phyloP scores from a whole-genome alignment of 2,329 filamentous ascomycete species.

The Colletotrichum godetiae region DNA sequence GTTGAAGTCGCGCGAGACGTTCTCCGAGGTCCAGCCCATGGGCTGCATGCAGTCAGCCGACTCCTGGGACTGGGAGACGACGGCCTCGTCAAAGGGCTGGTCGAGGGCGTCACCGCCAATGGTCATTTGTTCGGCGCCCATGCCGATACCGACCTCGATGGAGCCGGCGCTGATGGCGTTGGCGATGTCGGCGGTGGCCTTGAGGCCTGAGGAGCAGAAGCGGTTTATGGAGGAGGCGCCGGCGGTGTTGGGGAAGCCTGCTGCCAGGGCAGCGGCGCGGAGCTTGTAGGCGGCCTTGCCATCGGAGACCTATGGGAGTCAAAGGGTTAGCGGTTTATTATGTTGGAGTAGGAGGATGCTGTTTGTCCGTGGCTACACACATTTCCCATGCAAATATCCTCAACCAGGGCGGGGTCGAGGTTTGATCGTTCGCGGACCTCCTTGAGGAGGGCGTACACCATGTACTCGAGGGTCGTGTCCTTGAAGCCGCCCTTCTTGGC shows the following conservation, averaged over 20 bases:
- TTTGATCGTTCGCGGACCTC: slow-evolving; percentile 78
- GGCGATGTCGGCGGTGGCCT: slow-evolving; percentile 94
- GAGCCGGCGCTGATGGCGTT: slow-evolving; percentile 83
- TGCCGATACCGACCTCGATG: slow-evolving; percentile 88
- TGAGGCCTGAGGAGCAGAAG: slow-evolving; percentile 97
- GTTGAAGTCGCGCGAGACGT: slow-evolving; percentile 91
- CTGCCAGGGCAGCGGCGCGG: slow-evolving; percentile 88
- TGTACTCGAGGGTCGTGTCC: slow-evolving; percentile 89
- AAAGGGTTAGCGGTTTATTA: slow-evolving; percentile 12
- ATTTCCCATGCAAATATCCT: slow-evolving; percentile 94
- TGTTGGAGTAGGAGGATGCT: background rate
- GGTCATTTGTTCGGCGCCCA: slow-evolving; percentile 92
- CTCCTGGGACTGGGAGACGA: slow-evolving; percentile 79
- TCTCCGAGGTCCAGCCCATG: slow-evolving; percentile 99
- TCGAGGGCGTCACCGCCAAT: slow-evolving; percentile 76
- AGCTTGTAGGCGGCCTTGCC: slow-evolving; percentile 89
- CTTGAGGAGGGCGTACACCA: slow-evolving; percentile 86
- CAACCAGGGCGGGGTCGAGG: slow-evolving; percentile 82
- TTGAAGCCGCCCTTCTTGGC: slow-evolving; percentile 94
- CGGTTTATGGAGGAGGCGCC: slow-evolving; percentile 87
- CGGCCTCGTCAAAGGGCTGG: slow-evolving; percentile 80
- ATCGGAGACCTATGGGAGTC: slow-evolving; percentile 74
- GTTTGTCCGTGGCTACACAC: slow-evolving; percentile 59
- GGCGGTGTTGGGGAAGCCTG: slow-evolving; percentile 92
- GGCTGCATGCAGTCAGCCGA: slow-evolving; percentile 88